These are phyloP conservation scores for Pyrus hybrid DNA, from an alignment of 331 rosid species.

Conservation along the genomic window DNA sequence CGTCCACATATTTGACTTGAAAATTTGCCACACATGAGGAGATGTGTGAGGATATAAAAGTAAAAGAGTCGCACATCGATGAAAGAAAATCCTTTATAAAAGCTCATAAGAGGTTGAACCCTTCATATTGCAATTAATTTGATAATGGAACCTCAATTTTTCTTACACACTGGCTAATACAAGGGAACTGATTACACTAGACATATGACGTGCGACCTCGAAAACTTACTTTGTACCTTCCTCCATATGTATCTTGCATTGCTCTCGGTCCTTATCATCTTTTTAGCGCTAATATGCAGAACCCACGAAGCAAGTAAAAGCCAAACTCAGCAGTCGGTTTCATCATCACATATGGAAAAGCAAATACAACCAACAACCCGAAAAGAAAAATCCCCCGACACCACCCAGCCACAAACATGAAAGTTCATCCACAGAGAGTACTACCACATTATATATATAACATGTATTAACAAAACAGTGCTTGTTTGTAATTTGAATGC, in stretches of 20 bases:
- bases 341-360: neutral
- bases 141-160: no score
- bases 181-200: neutral
- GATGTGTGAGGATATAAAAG: no score
- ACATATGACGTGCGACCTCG: neutral
- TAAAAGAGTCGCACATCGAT: no score
- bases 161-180: neutral
- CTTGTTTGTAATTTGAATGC: neutral
- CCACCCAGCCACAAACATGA: constrained; percentile 11
- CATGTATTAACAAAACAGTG: no score
- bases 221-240: neutral
- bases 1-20: no score
- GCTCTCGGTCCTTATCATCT: neutral
- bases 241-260: neutral
- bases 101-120: no score
- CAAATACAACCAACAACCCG: neutral
- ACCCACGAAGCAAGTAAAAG: neutral
- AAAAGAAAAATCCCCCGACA: constrained; percentile 5
- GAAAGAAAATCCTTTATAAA: no score
- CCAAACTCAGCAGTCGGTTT: neutral
- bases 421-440: neutral
- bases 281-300: neutral
- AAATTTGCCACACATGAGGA: no score
- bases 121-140: no score
- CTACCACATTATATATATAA: no score